Conservation (phyloP, 345 rosid genomes). For the Ceriops decandra region DNA sequence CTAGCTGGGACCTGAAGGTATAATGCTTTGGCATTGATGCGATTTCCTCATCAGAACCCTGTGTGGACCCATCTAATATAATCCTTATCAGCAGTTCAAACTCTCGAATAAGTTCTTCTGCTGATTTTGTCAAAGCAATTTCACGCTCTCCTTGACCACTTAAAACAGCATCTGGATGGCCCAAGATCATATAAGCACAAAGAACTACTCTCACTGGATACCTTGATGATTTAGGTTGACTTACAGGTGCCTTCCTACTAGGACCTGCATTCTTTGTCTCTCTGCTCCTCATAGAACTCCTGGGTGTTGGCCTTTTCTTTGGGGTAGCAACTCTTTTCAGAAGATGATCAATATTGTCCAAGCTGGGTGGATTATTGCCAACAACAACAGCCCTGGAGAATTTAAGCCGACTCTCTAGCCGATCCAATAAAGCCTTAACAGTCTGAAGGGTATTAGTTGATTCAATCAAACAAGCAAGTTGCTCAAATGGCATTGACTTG, state of each 20-base stretch:
- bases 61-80: slow-evolving; percentile 66
- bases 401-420: slow-evolving; percentile 68
- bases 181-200: slow-evolving; percentile 95
- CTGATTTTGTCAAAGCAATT: slow-evolving; percentile 61
- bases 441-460: slow-evolving; percentile 56
- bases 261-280: slow-evolving; percentile 48
- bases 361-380: slow-evolving; percentile 24
- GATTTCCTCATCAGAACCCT: slow-evolving; percentile 51
- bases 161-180: slow-evolving; percentile 95
- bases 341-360: slow-evolving; percentile 86
- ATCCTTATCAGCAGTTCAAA: slow-evolving; percentile 68
- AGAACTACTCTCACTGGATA: slow-evolving; percentile 86
- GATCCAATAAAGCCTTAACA: slow-evolving; percentile 65
- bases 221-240: slow-evolving; percentile 49
- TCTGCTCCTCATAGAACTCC: slow-evolving; percentile 44
- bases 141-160: slow-evolving; percentile 89
- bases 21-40: slow-evolving; percentile 39
- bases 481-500: slow-evolving; percentile 77
- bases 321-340: slow-evolving; percentile 80
- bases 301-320: slow-evolving; percentile 44
- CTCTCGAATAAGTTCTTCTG: slow-evolving; percentile 57
- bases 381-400: slow-evolving; percentile 45
- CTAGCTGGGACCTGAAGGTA: slow-evolving; percentile 73
- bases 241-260: slow-evolving; percentile 34
- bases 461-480: slow-evolving; percentile 67